These are phyloP conservation scores for Aspergillus sp. DNA, from an alignment of 2,329 filamentous ascomycete species.

Conservation along the genomic window DNA sequence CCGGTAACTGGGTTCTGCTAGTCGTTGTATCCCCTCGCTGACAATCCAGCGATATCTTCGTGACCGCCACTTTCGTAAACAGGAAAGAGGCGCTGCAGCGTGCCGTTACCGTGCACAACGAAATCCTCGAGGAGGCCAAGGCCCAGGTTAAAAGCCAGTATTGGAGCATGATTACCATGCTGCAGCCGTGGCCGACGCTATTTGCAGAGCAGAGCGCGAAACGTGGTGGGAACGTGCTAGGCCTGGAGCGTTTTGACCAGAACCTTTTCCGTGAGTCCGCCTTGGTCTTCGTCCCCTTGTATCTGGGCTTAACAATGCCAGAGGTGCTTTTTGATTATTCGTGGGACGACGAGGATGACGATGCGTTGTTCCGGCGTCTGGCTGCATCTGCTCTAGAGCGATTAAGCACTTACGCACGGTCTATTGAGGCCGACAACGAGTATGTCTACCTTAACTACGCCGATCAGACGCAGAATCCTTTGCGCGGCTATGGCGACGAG, in stretches of 20 bases:
- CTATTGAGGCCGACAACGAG: slow-evolving; percentile 20
- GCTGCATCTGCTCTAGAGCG: slow-evolving; percentile 19
- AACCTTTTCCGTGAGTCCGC: slow-evolving; percentile 14
- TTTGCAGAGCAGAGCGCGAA: slow-evolving; percentile 25
- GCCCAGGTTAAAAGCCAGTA: slow-evolving; percentile 6
- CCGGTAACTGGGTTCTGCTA: slow-evolving; percentile 6
- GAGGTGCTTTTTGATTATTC: slow-evolving; percentile 14
- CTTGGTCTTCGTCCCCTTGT: slow-evolving; percentile 3
- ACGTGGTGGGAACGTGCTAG: slow-evolving; percentile 27
- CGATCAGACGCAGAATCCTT: slow-evolving; percentile 32
- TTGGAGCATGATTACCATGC: slow-evolving; percentile 17
- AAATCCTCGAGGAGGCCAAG: slow-evolving; percentile 11
- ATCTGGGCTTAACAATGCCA: slow-evolving; percentile 14
- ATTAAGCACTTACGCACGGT: slow-evolving; percentile 19
- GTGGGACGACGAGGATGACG: slow-evolving; percentile 26
- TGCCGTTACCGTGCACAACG: slow-evolving; percentile 9
- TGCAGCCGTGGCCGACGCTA: slow-evolving; percentile 36
- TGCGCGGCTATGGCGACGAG: slow-evolving; percentile 32
- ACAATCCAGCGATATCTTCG: slow-evolving; percentile 8
- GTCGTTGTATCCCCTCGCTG: too few species aligned
- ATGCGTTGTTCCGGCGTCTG: slow-evolving; percentile 18
- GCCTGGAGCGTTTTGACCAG: slow-evolving; percentile 23
- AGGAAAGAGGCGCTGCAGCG: slow-evolving; percentile 10
- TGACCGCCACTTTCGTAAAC: slow-evolving; percentile 15
- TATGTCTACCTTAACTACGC: slow-evolving; percentile 42